Evolutionary conservation across 352 stramenopile genomes (phyloP).

Genomic region (Phytophthora cajani): DNA sequence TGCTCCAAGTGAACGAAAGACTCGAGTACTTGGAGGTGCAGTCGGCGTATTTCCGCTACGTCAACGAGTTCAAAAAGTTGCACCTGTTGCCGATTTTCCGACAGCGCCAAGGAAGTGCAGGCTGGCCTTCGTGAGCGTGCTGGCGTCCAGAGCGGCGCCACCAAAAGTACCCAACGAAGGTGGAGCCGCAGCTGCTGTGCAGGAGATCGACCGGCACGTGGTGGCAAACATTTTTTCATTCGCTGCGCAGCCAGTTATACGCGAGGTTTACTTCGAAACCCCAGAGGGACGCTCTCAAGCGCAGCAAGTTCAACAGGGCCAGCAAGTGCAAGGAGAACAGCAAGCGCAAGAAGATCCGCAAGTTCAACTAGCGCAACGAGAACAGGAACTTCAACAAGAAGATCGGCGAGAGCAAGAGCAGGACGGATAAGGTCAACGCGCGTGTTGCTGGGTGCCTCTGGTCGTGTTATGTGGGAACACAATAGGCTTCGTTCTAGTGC

Average conservation of each 20-base stretch:
- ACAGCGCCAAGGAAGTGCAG: too few species aligned
- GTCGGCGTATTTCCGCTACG: neutral
- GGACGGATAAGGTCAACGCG: neutral
- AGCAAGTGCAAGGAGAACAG: too few species aligned
- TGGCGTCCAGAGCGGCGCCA: neutral
- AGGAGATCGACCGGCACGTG: neutral
- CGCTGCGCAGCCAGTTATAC: neutral
- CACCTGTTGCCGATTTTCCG: neutral
- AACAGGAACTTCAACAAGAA: neutral
- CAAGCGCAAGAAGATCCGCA: too few species aligned
- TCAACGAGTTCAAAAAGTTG: neutral
- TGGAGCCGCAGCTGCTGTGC: neutral
- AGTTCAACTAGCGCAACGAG: neutral
- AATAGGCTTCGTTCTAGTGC: neutral
- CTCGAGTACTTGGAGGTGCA: neutral
- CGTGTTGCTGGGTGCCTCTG: neutral
- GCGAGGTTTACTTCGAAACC: neutral
- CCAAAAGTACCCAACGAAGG: neutral
- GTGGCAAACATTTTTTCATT: neutral
- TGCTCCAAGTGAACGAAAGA: neutral
- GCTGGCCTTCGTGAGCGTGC: neutral
- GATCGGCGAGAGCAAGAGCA: neutral
- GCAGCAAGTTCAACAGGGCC: neutral
- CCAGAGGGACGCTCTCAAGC: neutral
- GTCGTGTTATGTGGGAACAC: neutral